These are phyloP conservation scores for Pseudotsuga menziesii DNA, from an alignment of 75 land plant genomes.

Conservation along the genomic window DNA sequence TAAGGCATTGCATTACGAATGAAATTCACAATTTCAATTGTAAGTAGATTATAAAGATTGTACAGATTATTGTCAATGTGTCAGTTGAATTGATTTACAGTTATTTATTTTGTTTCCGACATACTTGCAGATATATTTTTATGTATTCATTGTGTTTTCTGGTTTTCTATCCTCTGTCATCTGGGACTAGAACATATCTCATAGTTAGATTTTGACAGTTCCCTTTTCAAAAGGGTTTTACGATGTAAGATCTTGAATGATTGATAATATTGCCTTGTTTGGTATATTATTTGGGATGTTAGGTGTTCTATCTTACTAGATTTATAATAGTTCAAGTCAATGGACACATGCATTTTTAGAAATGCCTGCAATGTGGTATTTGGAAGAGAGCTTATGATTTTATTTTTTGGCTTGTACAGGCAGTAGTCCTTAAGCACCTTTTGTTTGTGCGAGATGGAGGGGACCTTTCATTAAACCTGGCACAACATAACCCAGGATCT, in stretches of 20 bases:
- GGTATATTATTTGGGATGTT: neutral
- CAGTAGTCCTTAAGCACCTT: conserved; percentile 82
- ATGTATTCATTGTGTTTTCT: neutral
- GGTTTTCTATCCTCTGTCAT: neutral
- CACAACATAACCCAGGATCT: conserved; percentile 7
- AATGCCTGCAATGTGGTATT: neutral
- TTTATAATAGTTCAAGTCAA: neutral
- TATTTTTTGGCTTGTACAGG: conserved; percentile 52
- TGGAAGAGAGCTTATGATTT: neutral
- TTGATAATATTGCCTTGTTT: neutral
- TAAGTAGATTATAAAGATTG: too few relatives aligned
- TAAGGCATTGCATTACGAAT: too few relatives aligned
- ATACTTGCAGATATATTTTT: too few relatives aligned
- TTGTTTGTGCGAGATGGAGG: conserved; percentile 52
- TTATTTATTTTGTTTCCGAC: too few relatives aligned
- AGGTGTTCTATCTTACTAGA: neutral
- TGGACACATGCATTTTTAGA: neutral
- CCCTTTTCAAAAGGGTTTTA: neutral
- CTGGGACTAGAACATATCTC: neutral
- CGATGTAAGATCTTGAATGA: neutral
- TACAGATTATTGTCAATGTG: too few relatives aligned
- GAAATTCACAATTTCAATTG: too few relatives aligned
- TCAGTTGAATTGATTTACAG: too few relatives aligned
- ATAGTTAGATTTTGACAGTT: neutral
- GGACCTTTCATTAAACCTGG: conserved; percentile 12